These are phyloP conservation scores for Sporothrix protearum DNA, from an alignment of 2,329 filamentous ascomycete species.

Conservation along the genomic window DNA sequence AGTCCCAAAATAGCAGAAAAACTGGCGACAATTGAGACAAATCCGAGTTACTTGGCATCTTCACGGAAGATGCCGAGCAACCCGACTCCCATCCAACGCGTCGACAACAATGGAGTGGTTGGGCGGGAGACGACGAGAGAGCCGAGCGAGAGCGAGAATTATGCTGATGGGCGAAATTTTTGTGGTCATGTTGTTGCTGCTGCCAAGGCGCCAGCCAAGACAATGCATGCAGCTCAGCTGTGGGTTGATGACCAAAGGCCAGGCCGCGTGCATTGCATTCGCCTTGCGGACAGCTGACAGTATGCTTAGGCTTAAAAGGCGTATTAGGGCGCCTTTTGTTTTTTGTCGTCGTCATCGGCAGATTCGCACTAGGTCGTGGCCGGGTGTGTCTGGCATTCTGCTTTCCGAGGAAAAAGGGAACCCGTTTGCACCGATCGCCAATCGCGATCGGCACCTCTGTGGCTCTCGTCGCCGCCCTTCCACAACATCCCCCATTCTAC, in stretches of 20 bases:
- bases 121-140: not conserved
- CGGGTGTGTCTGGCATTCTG: no score
- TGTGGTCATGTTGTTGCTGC: not conserved
- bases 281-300: not conserved
- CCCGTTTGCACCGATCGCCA: not conserved
- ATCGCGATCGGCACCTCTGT: not conserved
- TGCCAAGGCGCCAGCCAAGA: conserved; percentile 12
- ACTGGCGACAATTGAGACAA: not conserved
- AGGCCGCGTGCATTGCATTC: not conserved
- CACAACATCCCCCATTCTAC: not conserved
- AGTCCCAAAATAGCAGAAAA: not conserved
- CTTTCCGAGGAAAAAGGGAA: not conserved
- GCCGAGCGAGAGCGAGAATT: not conserved
- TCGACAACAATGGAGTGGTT: conserved; percentile 1
- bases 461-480: not conserved
- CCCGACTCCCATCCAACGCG: not conserved
- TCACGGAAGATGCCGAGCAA: not conserved
- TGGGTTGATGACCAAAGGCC: not conserved
- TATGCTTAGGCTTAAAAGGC: not conserved
- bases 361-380: not conserved
- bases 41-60: no score
- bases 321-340: not conserved
- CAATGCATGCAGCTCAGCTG: not conserved
- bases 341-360: not conserved
- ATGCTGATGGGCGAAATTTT: not conserved